Base-by-base conservation (phyloP, 2,329 filamentous ascomycete genomes). In the Monosporascus ibericus region DNA sequence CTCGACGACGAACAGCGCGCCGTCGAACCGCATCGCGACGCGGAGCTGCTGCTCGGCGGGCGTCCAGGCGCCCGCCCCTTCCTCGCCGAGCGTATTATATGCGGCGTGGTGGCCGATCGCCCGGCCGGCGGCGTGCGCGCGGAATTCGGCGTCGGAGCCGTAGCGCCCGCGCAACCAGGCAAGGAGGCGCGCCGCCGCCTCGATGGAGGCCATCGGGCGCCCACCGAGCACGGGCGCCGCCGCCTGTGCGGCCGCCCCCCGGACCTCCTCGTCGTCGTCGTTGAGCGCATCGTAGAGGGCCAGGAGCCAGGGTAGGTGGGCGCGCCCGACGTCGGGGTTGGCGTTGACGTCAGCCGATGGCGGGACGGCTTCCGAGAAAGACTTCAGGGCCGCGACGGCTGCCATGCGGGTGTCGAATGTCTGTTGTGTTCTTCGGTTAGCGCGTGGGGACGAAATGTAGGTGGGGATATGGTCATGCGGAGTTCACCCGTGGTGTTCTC, bases 211-310 rank as follows among this genome's bases (percentile, higher is more conserved):
- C 38, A 80, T 69, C 3, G 58, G 50, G 25, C 67, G 62, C 20
- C 67, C 58, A 17, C 68, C 70, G 7, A 85, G 59, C 24, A 88
- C 66, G 22, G 63, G 65, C 5, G 70, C 65, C 0, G 78, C 74
- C 1, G 80, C 76, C 0, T 60, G 54, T 2, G 85, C 80, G 7
- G 85, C 86, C 1, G 80, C 67, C 36, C 86, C 80, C 44, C 92
- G 83, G 57, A 96, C 81, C 52, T 96, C 91, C 56, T 96, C 90
- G 64, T 97, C 92, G 65, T 97, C 92, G 65, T 97, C 94, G 64
- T 89, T 88, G 5, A 95, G 77, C 46, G 84, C 76, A 64, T 90
- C 85, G 68, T 94, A 92, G 1, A 92, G 72, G 3, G 85, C 75
- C 5, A 90, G 67, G 49, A 87, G 79, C 30, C 81, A 72, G 1